Base-by-base conservation (phyloP, 305 asterid genomes). In the Fraxinus floribunda region DNA sequence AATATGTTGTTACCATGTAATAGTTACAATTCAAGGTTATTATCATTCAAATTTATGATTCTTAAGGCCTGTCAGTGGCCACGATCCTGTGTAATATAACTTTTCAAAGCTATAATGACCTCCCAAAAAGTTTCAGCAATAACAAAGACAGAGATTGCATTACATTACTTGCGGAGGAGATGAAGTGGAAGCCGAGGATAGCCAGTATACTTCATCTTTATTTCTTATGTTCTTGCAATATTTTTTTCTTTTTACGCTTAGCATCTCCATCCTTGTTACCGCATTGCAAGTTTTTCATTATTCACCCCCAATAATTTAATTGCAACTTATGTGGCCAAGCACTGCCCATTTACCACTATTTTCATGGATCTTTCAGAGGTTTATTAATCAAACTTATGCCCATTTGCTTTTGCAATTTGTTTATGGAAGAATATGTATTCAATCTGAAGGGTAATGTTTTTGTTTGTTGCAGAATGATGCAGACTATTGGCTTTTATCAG, bases 401-500 rank as follows among this genome's bases (percentile, higher is more conserved):
- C 24, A 18, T 62, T 62, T 24, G 9, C 26, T 29, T 80, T 34
- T 30, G 32, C 30, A 66, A 49, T 78, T 75, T 35, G 74, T 71
- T 83, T 36, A 18, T 46, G 26, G 16, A 74, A 83, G 41, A 38
- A 60, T 71, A 38, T 57, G 66, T 35, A 38, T 66, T 80, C 75
- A 24, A 77, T 79, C 79, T 68, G 75, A 68, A 68, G 75, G 41
- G 41, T 29, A 35, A 30, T 78, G 70, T 18, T 78, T 68, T 73
- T 55, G 18, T 30, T 44, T 62, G 81, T 89, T 85, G 82, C 94
- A 94, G 98, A 88, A 90, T 18, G 97, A 90, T 64, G 88, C 94
- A 30, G 99, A 96, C 90, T 96, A 96, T 83, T 96, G 97, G 98
- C 94, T 96, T 84, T 80, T 87, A 76, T 90, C 99, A 66, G 97